Base-by-base conservation (phyloP, 139 green algal species). In the Pleodorina starrii region DNA sequence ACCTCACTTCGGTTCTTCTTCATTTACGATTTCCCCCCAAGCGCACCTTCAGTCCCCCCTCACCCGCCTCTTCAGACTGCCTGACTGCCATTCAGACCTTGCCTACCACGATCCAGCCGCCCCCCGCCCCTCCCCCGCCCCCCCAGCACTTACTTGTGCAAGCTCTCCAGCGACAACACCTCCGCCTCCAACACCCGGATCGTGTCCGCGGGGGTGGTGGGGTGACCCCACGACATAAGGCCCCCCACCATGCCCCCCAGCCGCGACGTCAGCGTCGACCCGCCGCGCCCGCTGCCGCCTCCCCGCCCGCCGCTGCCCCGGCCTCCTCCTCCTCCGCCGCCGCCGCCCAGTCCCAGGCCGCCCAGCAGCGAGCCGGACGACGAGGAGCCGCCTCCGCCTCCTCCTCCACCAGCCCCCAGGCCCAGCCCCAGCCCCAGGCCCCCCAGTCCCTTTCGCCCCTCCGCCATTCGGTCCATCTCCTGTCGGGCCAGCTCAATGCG, bases 131-230 rank as follows among this genome's bases (percentile, higher is more conserved):
- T n/a, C n/a, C n/a, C n/a, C n/a, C n/a, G n/a, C n/a, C n/a, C n/a
- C n/a, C n/a, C n/a, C n/a, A n/a, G n/a, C n/a, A 60, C 54, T 66
- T 25, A 92, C 89, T 89, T 90, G 76, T 72, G 63, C 79, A 93
- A 68, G 19, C 83, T 89, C 71, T 91, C 81, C 82, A 90, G 88
- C 0, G 71, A 90, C 4, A 43, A 35, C 60, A 96, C 92, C 90
- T 98, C 96, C 19, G 51, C 74, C 74, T 97, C 89, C 42, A 98
- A 85, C n/a, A 78, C 76, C 14, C 72, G 57, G 32, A 98, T 91
- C 0, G 89, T 94, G 12, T 91, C 89, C 63, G 80, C 66, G 16
- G 89, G 87, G 1, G 63, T 92, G 42, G 57, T 82, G 23, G 87
- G 86, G 35, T 43, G 42, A 35, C 59, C 59, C 48, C 57, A 83